Evolutionary conservation across 805 yeast genomes (phyloP).

Genomic region (Candida montana): DNA sequence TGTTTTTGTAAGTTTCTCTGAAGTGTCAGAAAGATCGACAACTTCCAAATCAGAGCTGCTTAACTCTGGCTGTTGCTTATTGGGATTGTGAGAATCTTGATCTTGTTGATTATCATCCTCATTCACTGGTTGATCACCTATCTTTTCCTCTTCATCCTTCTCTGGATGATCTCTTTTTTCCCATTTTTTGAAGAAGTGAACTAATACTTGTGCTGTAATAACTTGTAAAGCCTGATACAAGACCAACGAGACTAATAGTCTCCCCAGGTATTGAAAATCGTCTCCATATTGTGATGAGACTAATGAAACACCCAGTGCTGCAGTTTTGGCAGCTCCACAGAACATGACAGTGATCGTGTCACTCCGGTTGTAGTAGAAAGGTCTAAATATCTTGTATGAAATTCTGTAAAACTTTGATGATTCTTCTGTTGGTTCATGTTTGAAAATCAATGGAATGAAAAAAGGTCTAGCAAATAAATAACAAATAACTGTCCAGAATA

Average conservation of each 20-base stretch:
- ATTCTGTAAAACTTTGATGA: constrained; percentile 41
- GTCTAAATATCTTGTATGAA: constrained; percentile 36
- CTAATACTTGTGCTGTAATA: constrained; percentile 68
- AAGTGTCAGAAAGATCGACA: not conserved
- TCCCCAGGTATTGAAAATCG: constrained; percentile 55
- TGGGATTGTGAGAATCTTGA: no score
- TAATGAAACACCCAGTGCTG: constrained; percentile 84
- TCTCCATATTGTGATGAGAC: constrained; percentile 77
- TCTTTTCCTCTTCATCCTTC: constrained; percentile 17
- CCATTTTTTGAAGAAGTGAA: constrained; percentile 67
- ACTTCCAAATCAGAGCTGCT: not conserved
- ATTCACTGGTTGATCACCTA: not conserved
- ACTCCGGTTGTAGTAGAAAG: constrained; percentile 62
- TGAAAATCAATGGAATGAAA: constrained; percentile 40
- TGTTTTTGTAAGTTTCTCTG: not conserved
- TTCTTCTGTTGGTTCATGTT: constrained; percentile 41
- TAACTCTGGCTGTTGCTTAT: no score
- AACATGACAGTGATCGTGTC: constrained; percentile 79
- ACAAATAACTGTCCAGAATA: constrained; percentile 68
- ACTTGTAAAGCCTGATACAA: constrained; percentile 87
- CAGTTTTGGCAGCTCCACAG: constrained; percentile 92
- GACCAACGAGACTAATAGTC: constrained; percentile 74
- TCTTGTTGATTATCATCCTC: not conserved
- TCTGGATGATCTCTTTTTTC: constrained; percentile 24
- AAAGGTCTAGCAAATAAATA: constrained; percentile 56